Evolutionary conservation across 805 yeast species (phyloP), one percentile per base, ranked within the genome.

Genomic region (Maudiozyma barnettii): DNA sequence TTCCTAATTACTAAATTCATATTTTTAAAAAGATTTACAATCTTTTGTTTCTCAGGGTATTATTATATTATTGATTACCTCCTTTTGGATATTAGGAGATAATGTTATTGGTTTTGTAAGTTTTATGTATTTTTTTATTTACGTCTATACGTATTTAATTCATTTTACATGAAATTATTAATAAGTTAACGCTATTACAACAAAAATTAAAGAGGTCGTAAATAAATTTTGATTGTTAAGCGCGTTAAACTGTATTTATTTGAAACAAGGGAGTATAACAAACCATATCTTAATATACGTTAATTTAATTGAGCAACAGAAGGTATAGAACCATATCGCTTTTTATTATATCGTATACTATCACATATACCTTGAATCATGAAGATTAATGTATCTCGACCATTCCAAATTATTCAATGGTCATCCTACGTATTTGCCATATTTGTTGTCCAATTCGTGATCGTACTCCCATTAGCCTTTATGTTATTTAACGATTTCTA

Each of bases 341-440:
- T n/a, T n/a, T n/a, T n/a, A n/a, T n/a, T n/a, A n/a, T n/a, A 26
- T 26, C 30, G 30, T 26, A 6, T 26, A 26, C 8, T 26, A 26
- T 4, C 4, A 9, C 30, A 9, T 26, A 9, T 12, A 9, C 30
- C 10, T 26, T 26, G 30, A 26, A 26, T 4, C 30, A 63, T 63
- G 67, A 50, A 50, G 36, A 31, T 64, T 9, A 61, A 64, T 47
- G 29, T 64, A 10, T 49, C 64, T 7, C 49, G 50, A 16, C 65
- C 66, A n/a, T 51, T 63, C 10, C 63, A 60, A 45, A 33, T 56
- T 42, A 44, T 60, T 9, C 65, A 63, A 56, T 60, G 64, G 63
- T 48, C 55, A 21, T 44, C 54, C 1, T 61, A 63, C 33, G 19
- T 51, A 2, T 22, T 52, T 2, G 20, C 53, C 2, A 30, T 57